phyloP scores from a whole-genome alignment of 2,329 filamentous ascomycete species.

The Talaromyces sp. region DNA sequence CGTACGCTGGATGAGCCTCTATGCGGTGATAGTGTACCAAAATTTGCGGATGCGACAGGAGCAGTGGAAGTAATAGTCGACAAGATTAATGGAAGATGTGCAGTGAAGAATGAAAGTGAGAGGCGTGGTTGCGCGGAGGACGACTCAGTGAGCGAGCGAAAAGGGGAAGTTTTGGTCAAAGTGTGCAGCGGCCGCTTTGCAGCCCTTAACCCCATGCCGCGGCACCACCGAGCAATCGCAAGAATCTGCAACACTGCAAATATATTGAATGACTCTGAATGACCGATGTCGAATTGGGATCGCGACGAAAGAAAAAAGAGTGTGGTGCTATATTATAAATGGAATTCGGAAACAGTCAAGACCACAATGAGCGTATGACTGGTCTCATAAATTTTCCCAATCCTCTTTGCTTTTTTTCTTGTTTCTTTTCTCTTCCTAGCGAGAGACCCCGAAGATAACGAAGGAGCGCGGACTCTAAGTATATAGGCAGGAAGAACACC shows the following conservation, averaged over 20 bases:
- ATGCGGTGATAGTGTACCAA: not conserved
- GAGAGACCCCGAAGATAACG: not conserved
- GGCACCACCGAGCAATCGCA: not conserved
- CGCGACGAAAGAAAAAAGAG: slow-evolving; percentile 5
- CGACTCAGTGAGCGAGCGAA: not conserved
- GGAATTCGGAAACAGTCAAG: not conserved
- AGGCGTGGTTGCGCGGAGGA: slow-evolving; percentile 3
- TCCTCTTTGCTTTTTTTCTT: not conserved
- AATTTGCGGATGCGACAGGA: not conserved
- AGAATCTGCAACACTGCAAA: not conserved
- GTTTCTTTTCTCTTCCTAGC: not conserved
- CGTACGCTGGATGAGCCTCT: not conserved
- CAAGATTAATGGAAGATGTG: not conserved
- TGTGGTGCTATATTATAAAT: not conserved
- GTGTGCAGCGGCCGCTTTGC: slow-evolving; percentile 6
- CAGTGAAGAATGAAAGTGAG: slow-evolving; percentile 6
- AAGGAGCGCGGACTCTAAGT: not conserved
- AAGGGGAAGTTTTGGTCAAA: slow-evolving; percentile 1
- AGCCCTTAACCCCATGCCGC: slow-evolving; percentile 15
- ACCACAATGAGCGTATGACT: not conserved
- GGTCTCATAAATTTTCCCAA: not conserved
- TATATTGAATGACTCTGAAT: not conserved
- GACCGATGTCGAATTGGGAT: not conserved
- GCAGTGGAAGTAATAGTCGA: not conserved
- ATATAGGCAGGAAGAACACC: not conserved